Base-by-base conservation (phyloP, 208 protist species). In the Trypanosoma mega region DNA sequence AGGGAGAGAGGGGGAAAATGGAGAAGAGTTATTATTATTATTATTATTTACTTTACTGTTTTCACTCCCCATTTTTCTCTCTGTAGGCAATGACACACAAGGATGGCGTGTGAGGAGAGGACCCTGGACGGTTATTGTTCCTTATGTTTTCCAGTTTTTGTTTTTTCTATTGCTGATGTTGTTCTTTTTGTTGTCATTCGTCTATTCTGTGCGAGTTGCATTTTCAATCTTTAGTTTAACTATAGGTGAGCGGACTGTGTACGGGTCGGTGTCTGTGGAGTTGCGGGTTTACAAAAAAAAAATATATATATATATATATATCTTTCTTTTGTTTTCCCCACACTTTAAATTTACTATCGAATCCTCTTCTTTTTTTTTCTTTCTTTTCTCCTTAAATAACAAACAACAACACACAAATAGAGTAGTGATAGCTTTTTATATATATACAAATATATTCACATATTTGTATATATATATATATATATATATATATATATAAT, bases 381-480 rank as follows among this genome's bases (percentile, higher is more conserved):
- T 54, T 36, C 24, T 16, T 59, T 48, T 34, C n/a, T 26, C 34
- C 66, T 63, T 57, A 23, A n/a, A n/a, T n/a, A n/a, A n/a, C n/a
- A n/a, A n/a, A n/a, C n/a, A n/a, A 4, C 9, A 47, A 51, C 48
- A 20, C 26, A 18, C 31, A 21, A 51, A 3, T 33, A 21, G 46
- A 2, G 16, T 37, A 34, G n/a, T 24, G 57, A 63, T 46, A 47
- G 49, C 61, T 60, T 57, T 71, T 57, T 64, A 50, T 20, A 12
- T 21, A 29, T 3, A 36, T 6, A 14, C 14, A 23, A 20, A 6
- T 20, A 23, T n/a, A 20, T 29, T n/a, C n/a, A 48, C 7, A 51
- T 39, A 37, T 56, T 11, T 47, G 18, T 62, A 45, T 64, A 30
- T 66, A 23, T 57, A 43, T 63, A 36, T 71, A 21, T 65, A 26